phyloP scores from a whole-genome alignment of 768 basidiomycete genomes.

The Clathrus columnatus region DNA sequence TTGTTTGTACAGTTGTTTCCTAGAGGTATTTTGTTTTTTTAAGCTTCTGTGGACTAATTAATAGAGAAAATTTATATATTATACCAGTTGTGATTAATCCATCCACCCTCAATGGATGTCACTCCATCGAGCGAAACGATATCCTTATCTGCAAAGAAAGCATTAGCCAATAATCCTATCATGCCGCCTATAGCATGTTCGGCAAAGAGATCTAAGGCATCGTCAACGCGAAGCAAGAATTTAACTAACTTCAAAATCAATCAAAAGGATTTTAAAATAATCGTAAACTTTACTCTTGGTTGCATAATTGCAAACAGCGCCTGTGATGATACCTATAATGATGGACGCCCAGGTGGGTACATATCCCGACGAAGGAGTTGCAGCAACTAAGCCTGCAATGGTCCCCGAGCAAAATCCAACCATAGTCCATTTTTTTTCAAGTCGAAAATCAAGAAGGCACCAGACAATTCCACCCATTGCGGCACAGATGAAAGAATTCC shows the following conservation, averaged over 20 bases:
- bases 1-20: slow-evolving; percentile 70
- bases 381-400: slow-evolving; percentile 81
- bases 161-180: slow-evolving; percentile 64
- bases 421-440: slow-evolving; percentile 79
- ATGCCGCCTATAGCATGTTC: slow-evolving; percentile 85
- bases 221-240: slow-evolving; percentile 64
- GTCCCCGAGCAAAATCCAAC: slow-evolving; percentile 91
- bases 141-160: slow-evolving; percentile 58
- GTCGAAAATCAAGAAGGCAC: slow-evolving; percentile 71
- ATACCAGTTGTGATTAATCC: slow-evolving; percentile 61
- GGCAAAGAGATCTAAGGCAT: slow-evolving; percentile 87
- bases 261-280: not conserved
- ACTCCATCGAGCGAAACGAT: slow-evolving; percentile 65
- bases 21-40: too few relatives aligned
- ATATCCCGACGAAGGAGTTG: slow-evolving; percentile 81
- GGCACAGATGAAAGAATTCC: slow-evolving; percentile 84
- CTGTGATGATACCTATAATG: slow-evolving; percentile 65
- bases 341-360: slow-evolving; percentile 72
- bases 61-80: not conserved
- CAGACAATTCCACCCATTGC: slow-evolving; percentile 78
- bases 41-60: too few relatives aligned
- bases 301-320: slow-evolving; percentile 70
- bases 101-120: slow-evolving; percentile 46
- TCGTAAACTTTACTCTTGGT: slow-evolving; percentile 53
- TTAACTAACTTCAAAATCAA: slow-evolving; percentile 41